Evolutionary conservation across 2,329 filamentous ascomycete species (phyloP).

Genomic region (Penicillium sp.): DNA sequence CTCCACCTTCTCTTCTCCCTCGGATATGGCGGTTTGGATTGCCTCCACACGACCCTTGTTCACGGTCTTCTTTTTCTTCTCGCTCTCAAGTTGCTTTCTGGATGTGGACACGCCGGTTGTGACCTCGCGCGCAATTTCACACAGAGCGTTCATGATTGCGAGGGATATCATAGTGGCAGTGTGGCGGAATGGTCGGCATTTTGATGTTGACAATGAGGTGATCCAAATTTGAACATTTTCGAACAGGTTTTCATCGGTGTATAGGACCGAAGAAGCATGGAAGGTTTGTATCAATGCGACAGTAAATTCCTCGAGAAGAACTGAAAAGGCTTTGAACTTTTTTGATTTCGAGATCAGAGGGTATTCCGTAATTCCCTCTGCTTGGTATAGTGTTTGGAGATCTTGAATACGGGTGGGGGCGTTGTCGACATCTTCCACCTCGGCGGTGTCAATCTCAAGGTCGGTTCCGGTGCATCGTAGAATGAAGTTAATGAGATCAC

Average conservation of each 20-base stretch:
- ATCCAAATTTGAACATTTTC: constrained; percentile 92
- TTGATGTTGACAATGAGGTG: constrained; percentile 84
- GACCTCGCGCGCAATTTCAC: constrained; percentile 70
- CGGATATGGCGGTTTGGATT: constrained; percentile 70
- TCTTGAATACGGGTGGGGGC: constrained; percentile 76
- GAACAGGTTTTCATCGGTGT: constrained; percentile 73
- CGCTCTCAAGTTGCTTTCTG: constrained; percentile 75
- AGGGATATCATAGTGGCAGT: constrained; percentile 86
- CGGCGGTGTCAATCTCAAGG: constrained; percentile 73
- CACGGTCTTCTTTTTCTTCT: constrained; percentile 69
- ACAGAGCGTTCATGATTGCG: constrained; percentile 76
- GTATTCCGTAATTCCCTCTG: constrained; percentile 84
- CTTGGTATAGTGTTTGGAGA: constrained; percentile 84
- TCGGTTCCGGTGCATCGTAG: constrained; percentile 76
- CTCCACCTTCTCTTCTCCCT: constrained; percentile 70
- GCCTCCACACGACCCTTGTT: constrained; percentile 78
- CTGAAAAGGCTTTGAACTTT: constrained; percentile 74
- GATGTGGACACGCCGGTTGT: constrained; percentile 73
- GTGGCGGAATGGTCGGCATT: constrained; percentile 86
- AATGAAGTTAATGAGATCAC: constrained; percentile 64
- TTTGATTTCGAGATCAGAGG: constrained; percentile 83
- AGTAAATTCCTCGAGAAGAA: constrained; percentile 78
- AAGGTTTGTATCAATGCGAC: constrained; percentile 73
- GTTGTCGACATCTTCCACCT: constrained; percentile 88
- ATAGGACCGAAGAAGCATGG: constrained; percentile 79